phyloP scores from a whole-genome alignment of 129 eudicot genomes.

The Silybum marianum region DNA sequence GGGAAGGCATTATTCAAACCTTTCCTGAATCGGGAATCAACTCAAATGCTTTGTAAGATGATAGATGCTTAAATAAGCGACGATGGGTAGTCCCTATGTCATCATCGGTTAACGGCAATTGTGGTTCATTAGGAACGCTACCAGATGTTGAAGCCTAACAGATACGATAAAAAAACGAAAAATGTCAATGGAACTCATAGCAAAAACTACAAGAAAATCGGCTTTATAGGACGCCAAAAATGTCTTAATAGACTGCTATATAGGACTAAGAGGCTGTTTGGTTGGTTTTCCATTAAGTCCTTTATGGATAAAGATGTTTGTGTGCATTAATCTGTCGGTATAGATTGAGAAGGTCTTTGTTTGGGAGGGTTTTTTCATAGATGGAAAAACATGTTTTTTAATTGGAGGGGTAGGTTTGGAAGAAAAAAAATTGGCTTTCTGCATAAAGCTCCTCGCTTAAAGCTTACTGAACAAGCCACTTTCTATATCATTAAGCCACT shows the following conservation, averaged over 20 bases:
- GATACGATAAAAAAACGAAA: background rate
- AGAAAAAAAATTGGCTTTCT: no score
- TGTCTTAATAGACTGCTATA: background rate
- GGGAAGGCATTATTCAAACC: constrained; percentile 43
- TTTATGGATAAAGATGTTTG: no score
- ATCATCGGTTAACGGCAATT: constrained; percentile 30
- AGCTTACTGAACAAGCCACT: no score
- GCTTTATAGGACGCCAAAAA: background rate
- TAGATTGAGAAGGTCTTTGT: no score
- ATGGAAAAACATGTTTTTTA: no score
- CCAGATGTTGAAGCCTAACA: constrained; percentile 57
- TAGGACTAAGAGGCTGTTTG: background rate
- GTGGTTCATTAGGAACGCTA: constrained; percentile 28
- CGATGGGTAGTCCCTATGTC: constrained; percentile 51
- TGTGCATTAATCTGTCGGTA: no score
- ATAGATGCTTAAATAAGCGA: constrained; percentile 53
- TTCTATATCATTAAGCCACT: no score
- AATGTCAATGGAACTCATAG: background rate
- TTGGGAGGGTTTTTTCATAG: no score
- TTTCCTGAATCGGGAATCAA: constrained; percentile 69
- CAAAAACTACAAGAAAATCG: background rate
- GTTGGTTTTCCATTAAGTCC: no score
- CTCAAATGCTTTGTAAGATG: constrained; percentile 48
- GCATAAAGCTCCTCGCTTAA: no score
- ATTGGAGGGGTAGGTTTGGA: no score